Conservation (phyloP, 345 rosid genomes). For the Abelmoschus esculentus region DNA sequence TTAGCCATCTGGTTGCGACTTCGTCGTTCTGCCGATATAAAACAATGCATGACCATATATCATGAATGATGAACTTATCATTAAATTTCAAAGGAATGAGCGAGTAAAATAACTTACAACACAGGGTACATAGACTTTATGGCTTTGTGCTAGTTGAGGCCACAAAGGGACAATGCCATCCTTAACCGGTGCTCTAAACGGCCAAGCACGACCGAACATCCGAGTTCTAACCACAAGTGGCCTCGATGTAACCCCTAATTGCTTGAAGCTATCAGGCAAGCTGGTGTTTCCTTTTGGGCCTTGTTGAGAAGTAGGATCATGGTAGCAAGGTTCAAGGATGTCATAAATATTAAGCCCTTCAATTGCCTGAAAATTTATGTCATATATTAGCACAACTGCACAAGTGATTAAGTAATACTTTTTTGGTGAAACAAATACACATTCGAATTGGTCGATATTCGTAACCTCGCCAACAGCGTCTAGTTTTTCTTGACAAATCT, state of each 20-base stretch:
- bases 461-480: constrained; percentile 24
- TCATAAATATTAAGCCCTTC: constrained; percentile 30
- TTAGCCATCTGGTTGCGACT: constrained; percentile 37
- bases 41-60: not conserved
- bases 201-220: constrained; percentile 49
- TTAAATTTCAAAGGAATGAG: not conserved
- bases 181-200: constrained; percentile 16
- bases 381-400: not conserved
- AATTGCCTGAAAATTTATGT: constrained; percentile 20
- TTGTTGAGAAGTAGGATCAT: constrained; percentile 15
- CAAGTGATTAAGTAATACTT: not conserved
- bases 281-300: constrained; percentile 9
- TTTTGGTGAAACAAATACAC: not conserved
- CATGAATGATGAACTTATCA: too few species aligned
- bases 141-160: constrained; percentile 16
- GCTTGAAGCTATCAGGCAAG: constrained; percentile 33
- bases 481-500: constrained; percentile 12
- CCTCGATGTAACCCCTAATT: constrained; percentile 26
- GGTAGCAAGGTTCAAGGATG: constrained; percentile 49
- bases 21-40: constrained; percentile 27
- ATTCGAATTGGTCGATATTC: not conserved
- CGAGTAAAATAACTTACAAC: constrained; percentile 24
- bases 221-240: constrained; percentile 32
- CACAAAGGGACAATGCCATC: constrained; percentile 29
- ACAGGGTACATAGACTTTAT: constrained; percentile 17